A percentile compares a stretch with the other conserved stretches of the same genome.
Conservation (phyloP, 2,329 filamentous ascomycete species). For the Colletotrichum tropicale region DNA sequence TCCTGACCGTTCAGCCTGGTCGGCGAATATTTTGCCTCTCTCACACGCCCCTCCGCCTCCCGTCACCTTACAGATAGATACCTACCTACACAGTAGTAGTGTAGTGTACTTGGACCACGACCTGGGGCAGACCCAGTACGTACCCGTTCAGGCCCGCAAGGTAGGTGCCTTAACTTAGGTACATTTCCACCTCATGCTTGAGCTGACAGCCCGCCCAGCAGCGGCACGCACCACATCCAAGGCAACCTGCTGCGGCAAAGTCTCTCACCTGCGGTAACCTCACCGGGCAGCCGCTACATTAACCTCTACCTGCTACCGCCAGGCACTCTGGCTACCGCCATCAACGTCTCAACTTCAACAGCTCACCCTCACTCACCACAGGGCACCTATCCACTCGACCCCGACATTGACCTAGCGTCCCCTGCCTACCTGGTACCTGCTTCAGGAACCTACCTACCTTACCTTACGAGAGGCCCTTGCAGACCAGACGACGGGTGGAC, state of each 20-base stretch:
- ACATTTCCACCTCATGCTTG: neutral
- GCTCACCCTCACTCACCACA: neutral
- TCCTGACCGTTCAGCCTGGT: neutral
- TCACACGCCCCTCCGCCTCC: neutral
- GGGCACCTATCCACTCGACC: neutral
- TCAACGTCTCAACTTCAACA: neutral
- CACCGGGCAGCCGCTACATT: neutral
- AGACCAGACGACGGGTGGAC: neutral
- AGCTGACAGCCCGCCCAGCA: neutral
- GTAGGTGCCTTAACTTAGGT: neutral
- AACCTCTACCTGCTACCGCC: neutral
- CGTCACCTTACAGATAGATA: neutral
- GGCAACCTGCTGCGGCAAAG: neutral
- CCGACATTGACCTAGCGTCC: neutral
- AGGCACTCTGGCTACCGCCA: neutral
- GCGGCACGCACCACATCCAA: neutral
- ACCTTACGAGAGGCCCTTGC: slow-evolving; percentile 12
- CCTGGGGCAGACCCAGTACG: neutral
- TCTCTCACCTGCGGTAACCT: neutral
- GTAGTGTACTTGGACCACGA: neutral
- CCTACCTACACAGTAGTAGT: neutral
- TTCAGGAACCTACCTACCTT: neutral
- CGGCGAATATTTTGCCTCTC: neutral
- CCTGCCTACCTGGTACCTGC: neutral
- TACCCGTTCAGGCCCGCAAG: neutral